Evolutionary conservation across 495 filamentous ascomycete genomes (phyloP).

Genomic region (Podospora comata): DNA sequence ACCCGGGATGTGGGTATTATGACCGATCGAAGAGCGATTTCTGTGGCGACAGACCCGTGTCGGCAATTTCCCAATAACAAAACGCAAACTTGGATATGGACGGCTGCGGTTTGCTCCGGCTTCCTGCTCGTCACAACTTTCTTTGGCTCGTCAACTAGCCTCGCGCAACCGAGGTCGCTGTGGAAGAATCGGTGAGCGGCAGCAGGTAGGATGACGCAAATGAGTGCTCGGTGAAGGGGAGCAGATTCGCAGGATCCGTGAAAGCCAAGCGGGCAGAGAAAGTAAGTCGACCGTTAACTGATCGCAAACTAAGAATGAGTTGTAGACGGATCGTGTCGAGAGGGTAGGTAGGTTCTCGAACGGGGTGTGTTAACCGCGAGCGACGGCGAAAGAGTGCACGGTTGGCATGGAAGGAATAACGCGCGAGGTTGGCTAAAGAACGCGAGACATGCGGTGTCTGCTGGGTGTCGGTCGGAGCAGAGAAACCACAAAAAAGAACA

Average conservation of each 20-base stretch:
- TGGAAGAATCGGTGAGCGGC: slow-evolving; percentile 10
- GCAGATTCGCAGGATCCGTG: neutral
- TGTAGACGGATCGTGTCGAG: slow-evolving; percentile 1
- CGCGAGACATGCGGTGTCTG: slow-evolving; percentile 3
- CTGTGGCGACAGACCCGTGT: slow-evolving; percentile 8
- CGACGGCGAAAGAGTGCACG: slow-evolving; percentile 3
- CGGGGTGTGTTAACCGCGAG: slow-evolving; percentile 11
- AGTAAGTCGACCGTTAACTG: neutral
- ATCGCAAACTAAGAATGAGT: slow-evolving; percentile 4
- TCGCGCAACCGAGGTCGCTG: neutral
- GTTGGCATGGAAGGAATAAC: slow-evolving; percentile 16
- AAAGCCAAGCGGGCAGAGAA: neutral
- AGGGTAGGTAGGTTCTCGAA: slow-evolving; percentile 4
- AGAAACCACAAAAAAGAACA: neutral
- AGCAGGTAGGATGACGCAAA: neutral
- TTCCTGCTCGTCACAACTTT: neutral
- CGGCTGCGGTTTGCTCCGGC: neutral
- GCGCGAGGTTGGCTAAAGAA: slow-evolving; percentile 11
- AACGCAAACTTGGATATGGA: slow-evolving; percentile 1
- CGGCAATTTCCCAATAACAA: slow-evolving; percentile 6
- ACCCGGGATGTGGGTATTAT: slow-evolving; percentile 12
- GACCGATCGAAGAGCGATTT: slow-evolving; percentile 8
- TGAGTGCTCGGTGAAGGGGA: neutral
- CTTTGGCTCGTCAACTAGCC: neutral
- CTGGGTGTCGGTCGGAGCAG: neutral